Base-by-base conservation (phyloP, 345 rosid genomes). In the Eucalyptus erythrocorys region DNA sequence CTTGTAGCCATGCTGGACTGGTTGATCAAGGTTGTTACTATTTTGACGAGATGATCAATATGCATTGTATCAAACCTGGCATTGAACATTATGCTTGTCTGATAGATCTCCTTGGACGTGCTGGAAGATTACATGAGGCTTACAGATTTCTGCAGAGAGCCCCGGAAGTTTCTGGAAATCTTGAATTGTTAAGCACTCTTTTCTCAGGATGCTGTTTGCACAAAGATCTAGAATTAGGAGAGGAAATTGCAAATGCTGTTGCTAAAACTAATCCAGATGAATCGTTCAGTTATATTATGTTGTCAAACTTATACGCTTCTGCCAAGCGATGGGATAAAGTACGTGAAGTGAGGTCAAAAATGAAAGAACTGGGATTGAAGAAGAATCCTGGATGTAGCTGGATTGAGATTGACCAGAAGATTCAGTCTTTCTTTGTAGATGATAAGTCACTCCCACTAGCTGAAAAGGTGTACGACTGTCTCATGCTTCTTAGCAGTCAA, bases 321-420 rank as follows among this genome's bases (percentile, higher is more conserved):
- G 84, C 82, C 59, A 91, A 89, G 89, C 91, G 93, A 88, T 95
- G 99, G 99, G 94, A 94, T 86, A 91, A 93, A 89, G 94, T 93
- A n/a, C 82, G 94, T 5, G 87, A 87, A 87, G 93, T 94, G 88
- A 95, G 98, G 86, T 43, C 86, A 66, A 95, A 93, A 91, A 94
- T 94, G 94, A 93, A 92, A 90, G 94, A 93, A 90, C 86, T 93
- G 61, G 93, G 96, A 21, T 48, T 94, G 90, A 94, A 30, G 91
- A 95, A 95, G 94, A 95, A 91, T 85, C 97, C 96, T 4, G 96
- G 97, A 13, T 96, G 95, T 89, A 94, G 98, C 89, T 97, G 98
- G 97, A 94, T 95, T 86, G 98, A 96, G 93, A 92, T 96, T 87
- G 92, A 93, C 80, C 88, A 90, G 89, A 93, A 48, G 89, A 92